These are phyloP conservation scores for Acanthamoeba lugdunensis DNA, from an alignment of 208 protist species.

Conservation along the genomic window DNA sequence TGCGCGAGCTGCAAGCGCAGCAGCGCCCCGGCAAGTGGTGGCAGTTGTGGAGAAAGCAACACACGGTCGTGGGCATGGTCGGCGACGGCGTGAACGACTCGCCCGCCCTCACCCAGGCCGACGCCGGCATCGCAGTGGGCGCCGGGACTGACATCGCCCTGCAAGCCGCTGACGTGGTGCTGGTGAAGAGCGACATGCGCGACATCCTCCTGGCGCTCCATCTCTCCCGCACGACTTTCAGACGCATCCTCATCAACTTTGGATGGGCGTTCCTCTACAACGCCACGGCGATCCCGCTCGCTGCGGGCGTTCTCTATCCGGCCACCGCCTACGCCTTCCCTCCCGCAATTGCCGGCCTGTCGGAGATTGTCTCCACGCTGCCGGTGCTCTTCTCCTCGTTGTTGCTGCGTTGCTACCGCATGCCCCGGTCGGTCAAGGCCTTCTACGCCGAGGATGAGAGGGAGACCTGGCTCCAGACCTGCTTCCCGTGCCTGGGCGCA, in stretches of 20 bases:
- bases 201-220: slow-evolving; percentile 87
- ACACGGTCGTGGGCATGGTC: slow-evolving; percentile 77
- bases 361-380: too few relatives aligned
- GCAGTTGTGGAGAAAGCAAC: too few relatives aligned
- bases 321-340: too few relatives aligned
- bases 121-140: slow-evolving; percentile 91
- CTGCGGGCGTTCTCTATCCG: slow-evolving; percentile 89
- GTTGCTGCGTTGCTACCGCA: too few relatives aligned
- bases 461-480: too few relatives aligned
- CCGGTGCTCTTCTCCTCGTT: too few relatives aligned
- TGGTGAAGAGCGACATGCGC: slow-evolving; percentile 83
- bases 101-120: slow-evolving; percentile 87
- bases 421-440: too few relatives aligned
- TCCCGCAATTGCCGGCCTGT: too few relatives aligned
- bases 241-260: slow-evolving; percentile 90
- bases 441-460: too few relatives aligned
- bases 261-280: slow-evolving; percentile 91
- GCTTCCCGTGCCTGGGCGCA: too few relatives aligned
- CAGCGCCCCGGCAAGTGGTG: too few relatives aligned
- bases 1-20: too few relatives aligned
- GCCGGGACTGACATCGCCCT: slow-evolving; percentile 88
- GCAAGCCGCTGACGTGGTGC: slow-evolving; percentile 87
- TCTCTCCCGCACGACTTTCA: slow-evolving; percentile 79
- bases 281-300: slow-evolving; percentile 88
- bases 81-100: slow-evolving; percentile 91